Evolutionary conservation across 768 basidiomycete species (phyloP), one percentile per base, ranked within the genome.

Genomic region (Asterophora parasitica): DNA sequence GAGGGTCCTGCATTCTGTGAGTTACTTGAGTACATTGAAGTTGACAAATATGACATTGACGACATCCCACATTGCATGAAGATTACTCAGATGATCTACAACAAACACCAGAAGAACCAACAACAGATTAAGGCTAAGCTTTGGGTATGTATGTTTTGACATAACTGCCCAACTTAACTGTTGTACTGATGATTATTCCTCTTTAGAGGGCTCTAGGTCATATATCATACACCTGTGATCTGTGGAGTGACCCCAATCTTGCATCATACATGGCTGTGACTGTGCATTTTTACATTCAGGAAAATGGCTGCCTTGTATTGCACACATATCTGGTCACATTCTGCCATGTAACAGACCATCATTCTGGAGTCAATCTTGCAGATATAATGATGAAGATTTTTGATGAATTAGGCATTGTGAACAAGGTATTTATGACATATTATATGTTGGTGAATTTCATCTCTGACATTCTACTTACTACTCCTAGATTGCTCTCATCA

Each of bases 1-100:
- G 69, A 73, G 16, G 55, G 52, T 34, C 54, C 49, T 1, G 65
- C 65, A 46, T 61, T 74, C 30, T 57, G 65, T 0, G 59, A 64
- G 0, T 58, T 70, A 13, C 48, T 67, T 0, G 44, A 65, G 0
- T 68, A 63, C 35, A 23, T 67, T n/a, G 55, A 63, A 4, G 37
- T 44, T 2, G 45, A 61, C 4, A 45, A 59, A 15, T 37, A 65
- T 2, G 15, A 35, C 0, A 61, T 71, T 11, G 31, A 48, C 0
- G 65, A 71, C 32, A 54, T 73, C 1, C 70, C 70, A 1, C 68
- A 70, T 52, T 59, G 67, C 7, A 65, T 64, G 6, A 57, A 60
- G 19, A 17, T 72, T 0, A 59, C 58, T 0, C 50, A 63, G 4
- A 6, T 62, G 7, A 63, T 73, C 12, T 40, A 66, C n/a, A 42